phyloP scores from a whole-genome alignment of 164 flowering plant genomes.

The Vitis cinerea region DNA sequence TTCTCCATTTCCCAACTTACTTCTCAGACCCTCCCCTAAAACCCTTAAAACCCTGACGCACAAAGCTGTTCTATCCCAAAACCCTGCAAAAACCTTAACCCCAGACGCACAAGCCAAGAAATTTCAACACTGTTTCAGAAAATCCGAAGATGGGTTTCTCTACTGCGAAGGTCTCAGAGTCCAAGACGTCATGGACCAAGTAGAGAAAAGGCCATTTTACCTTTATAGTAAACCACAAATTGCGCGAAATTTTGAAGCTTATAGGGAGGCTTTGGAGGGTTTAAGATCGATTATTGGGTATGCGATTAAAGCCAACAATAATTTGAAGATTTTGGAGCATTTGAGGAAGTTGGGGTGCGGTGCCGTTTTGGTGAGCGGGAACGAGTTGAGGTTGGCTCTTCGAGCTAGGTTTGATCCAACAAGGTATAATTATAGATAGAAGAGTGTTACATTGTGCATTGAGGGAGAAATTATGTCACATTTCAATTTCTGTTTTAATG shows the following conservation, averaged over 20 bases:
- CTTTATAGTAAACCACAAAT: constrained; percentile 90
- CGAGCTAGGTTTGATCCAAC: constrained; percentile 91
- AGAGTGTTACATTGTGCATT: too few relatives aligned
- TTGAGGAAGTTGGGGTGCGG: constrained; percentile 86
- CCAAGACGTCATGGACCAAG: constrained; percentile 60
- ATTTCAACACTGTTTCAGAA: constrained; percentile 80
- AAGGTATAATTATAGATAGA: constrained; percentile 35
- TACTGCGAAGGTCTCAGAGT: constrained; percentile 78
- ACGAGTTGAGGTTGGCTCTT: constrained; percentile 84
- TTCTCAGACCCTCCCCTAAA: constrained; percentile 21
- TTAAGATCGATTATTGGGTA: constrained; percentile 78
- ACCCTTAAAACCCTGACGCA: constrained; percentile 12
- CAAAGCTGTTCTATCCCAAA: constrained; percentile 42
- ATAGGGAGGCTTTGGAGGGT: constrained; percentile 76
- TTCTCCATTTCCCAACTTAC: constrained; percentile 4
- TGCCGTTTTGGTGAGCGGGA: constrained; percentile 96
- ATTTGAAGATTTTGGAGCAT: constrained; percentile 88
- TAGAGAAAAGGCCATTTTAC: constrained; percentile 83
- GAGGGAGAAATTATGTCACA: too few relatives aligned
- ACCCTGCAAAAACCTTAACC: constrained; percentile 12
- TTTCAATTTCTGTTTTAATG: too few relatives aligned
- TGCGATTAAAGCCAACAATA: constrained; percentile 93
- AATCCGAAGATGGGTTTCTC: constrained; percentile 72
- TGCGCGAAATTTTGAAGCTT: constrained; percentile 77
- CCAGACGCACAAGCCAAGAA: constrained; percentile 12